These are phyloP conservation scores for Amphicarpaea edgeworthii DNA, from an alignment of 306 rosid species.

Conservation along the genomic window DNA sequence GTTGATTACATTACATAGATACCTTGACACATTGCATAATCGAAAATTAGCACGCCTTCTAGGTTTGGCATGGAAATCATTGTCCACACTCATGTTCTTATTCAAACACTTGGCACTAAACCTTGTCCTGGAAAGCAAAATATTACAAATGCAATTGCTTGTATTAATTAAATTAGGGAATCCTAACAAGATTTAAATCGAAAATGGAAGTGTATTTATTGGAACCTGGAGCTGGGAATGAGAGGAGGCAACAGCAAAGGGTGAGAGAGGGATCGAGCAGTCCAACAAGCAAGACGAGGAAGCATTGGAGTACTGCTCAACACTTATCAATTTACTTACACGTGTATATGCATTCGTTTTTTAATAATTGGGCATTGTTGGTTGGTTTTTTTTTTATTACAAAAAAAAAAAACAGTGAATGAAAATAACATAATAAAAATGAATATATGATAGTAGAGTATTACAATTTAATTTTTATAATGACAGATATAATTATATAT, in stretches of 20 bases:
- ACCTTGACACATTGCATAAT: constrained; percentile 77
- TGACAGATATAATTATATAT: too few relatives aligned
- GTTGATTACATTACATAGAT: constrained; percentile 39
- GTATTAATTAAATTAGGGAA: background rate
- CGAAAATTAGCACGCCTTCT: constrained; percentile 69
- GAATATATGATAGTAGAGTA: too few relatives aligned
- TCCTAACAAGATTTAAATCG: background rate
- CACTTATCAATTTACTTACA: background rate
- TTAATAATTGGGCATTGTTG: background rate
- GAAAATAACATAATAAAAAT: too few relatives aligned
- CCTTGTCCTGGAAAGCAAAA: constrained; percentile 50
- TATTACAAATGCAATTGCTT: background rate
- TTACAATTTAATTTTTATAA: too few relatives aligned
- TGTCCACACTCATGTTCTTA: constrained; percentile 54
- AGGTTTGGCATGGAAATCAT: constrained; percentile 44
- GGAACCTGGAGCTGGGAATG: background rate
- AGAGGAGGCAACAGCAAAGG: constrained; percentile 3
- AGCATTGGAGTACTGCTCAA: constrained; percentile 1
- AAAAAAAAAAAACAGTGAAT: too few relatives aligned
- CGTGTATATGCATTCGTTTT: background rate
- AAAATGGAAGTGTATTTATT: too few relatives aligned
- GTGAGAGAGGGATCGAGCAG: constrained; percentile 27
- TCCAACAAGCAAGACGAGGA: constrained; percentile 5
- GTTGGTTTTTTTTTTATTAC: background rate
- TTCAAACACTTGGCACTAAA: constrained; percentile 43